Base-by-base conservation (phyloP, 345 rosid genomes). In the Eucalyptus sp. region DNA sequence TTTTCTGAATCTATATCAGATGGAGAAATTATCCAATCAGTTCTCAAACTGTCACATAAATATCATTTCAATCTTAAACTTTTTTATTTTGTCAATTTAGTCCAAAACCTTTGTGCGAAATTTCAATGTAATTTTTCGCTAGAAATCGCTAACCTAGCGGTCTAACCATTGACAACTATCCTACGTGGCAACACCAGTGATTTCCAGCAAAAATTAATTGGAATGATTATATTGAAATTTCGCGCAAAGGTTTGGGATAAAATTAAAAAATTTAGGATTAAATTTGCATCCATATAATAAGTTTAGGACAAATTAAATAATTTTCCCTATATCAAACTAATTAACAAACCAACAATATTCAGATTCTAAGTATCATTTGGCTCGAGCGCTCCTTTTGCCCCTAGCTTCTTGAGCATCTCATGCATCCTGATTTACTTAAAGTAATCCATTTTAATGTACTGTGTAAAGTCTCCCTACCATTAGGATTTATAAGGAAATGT, bases 101-200 rank as follows among this genome's bases (percentile, higher is more conserved):
- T 0, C 7, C 0, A 50, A 50, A 50, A 50, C 0, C 0, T 50
- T 50, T 50, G 18, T 15, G 52, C 0, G 1, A 50, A 50, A 50
- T 50, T 50, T 50, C 52, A 2, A 50, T 50, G 52, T 50, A 50
- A 50, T 1, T 50, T 50, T 50, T 14, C 52, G 0, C 52, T 50
- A 50, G 18, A 50, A 50, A 15, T 50, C 52, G 0, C 52, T 50
- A 50, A 50, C 52, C 15, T 50, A 50, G 52, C 18, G 1, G 18
- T 50, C 7, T 50, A 50, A 50, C 52, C 52, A 50, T 50, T 15
- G 0, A 50, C 52, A 50, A 50, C 0, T 15, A 50, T 50, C 52
- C 18, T 15, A 50, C 0, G 52, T 50, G 52, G 52, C 7, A 50
- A 50, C 52, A 50, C 52, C 0, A 50, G 18, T 2, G 52, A 50